A percentile compares a stretch with the other conserved stretches of the same genome.
Evolutionary conservation across 257 asterid species (phyloP).

Genomic region (Solanum microdontum): DNA sequence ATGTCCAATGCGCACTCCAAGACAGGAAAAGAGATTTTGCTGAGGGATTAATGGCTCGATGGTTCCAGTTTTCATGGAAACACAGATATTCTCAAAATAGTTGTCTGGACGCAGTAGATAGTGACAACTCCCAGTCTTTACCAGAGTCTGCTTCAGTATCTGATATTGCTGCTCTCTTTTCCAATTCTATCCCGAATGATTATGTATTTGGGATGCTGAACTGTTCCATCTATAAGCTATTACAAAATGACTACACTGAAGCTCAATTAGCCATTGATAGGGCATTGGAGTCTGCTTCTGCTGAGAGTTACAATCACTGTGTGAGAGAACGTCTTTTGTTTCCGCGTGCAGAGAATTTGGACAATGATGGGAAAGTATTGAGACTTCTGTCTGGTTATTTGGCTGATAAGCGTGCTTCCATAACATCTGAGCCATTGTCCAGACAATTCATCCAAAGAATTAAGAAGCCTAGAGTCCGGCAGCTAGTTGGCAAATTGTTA

Average conservation of each 20-base stretch:
- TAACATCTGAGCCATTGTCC: slow-evolving; percentile 17
- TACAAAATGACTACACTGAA: slow-evolving; percentile 19
- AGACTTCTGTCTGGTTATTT: slow-evolving; percentile 15
- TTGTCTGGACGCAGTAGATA: not conserved
- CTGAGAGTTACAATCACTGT: slow-evolving; percentile 25
- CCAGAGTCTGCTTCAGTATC: slow-evolving; percentile 8
- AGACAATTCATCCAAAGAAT: slow-evolving; percentile 21
- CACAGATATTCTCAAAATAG: not conserved
- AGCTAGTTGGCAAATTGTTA: slow-evolving; percentile 23
- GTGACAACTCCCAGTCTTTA: not conserved
- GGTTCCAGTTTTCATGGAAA: slow-evolving; percentile 18
- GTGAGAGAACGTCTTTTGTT: slow-evolving; percentile 27
- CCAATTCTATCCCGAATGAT: slow-evolving; percentile 12
- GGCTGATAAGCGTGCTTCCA: slow-evolving; percentile 20
- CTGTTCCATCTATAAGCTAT: slow-evolving; percentile 22
- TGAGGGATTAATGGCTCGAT: slow-evolving; percentile 27
- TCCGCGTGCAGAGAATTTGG: slow-evolving; percentile 6
- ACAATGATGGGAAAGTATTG: not conserved
- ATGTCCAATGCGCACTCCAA: slow-evolving; percentile 23
- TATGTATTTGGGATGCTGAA: slow-evolving; percentile 30
- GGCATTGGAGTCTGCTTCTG: slow-evolving; percentile 26
- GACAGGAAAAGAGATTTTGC: slow-evolving; percentile 15
- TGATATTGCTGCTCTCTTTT: slow-evolving; percentile 17
- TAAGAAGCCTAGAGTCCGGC: slow-evolving; percentile 24
- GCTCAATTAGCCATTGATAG: slow-evolving; percentile 21